A percentile compares a stretch with the other conserved stretches of the same genome.
Evolutionary conservation across 192 early-diverging fungal species (phyloP).

Genomic region (Dimargaris cristalligena): DNA sequence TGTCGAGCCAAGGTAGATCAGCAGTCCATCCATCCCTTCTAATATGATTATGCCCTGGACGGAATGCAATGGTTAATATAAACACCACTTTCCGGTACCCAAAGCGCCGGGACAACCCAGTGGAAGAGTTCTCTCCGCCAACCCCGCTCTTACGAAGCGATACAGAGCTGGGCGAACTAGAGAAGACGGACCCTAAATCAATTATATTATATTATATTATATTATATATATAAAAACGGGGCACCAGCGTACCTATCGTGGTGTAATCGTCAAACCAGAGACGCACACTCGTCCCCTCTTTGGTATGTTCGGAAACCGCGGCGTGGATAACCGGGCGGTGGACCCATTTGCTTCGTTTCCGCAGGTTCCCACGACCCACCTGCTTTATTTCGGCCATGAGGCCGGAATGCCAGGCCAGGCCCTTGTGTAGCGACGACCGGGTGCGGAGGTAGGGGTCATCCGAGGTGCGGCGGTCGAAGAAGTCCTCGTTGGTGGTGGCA

Average conservation of each 20-base stretch:
- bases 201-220: too few relatives aligned
- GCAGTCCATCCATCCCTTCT: too few relatives aligned
- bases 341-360: not conserved
- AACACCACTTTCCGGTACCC: not conserved
- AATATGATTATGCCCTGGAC: too few relatives aligned
- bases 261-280: slow-evolving; percentile 42
- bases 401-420: not conserved
- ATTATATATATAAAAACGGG: not conserved
- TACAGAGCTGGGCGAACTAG: too few relatives aligned
- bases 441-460: not conserved
- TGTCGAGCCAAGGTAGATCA: too few relatives aligned
- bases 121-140: too few relatives aligned
- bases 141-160: too few relatives aligned
- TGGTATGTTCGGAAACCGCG: not conserved
- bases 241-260: slow-evolving; percentile 26
- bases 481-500: not conserved
- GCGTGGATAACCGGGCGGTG: not conserved
- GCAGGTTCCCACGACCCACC: slow-evolving; percentile 5
- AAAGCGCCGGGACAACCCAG: too few relatives aligned
- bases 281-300: slow-evolving; percentile 36
- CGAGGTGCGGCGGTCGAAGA: not conserved
- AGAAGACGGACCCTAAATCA: too few relatives aligned
- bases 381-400: not conserved
- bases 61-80: not conserved
- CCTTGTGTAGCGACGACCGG: not conserved